Evolutionary conservation across 768 basidiomycete genomes (phyloP), one percentile per base, ranked within the genome.

Genomic region (Boletus vermiculosoides): DNA sequence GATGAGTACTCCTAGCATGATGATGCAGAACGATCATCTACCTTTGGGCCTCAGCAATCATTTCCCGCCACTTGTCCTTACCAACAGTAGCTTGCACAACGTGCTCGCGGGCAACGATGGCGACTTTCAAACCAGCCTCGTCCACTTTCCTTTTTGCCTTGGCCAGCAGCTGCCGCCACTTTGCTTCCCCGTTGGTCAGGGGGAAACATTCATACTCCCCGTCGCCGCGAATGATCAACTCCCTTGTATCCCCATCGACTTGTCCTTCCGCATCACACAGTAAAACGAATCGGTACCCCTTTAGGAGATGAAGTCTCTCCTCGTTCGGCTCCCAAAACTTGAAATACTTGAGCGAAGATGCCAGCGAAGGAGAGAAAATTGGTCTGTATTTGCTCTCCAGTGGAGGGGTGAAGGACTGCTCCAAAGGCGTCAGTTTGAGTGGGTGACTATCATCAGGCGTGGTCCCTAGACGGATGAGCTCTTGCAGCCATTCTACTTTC

Each of bases 281-380:
- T 52, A 85, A 83, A 8, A 90, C 64, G 63, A 90, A 89, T 9
- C 84, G 76, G 57, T 76, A 80, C 0, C 70, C 68, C 6, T 70
- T 67, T 33, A 91, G 76, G 63, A 92, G 74, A 46, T 77, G 75
- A 10, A 82, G 62, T 10, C 90, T 77, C 54, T 77, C 83, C 64
- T 87, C 85, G 52, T 85, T 85, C 0, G 85, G 84, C 55, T 85
- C 82, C 90, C 89, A 90, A 3, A 81, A 72, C 28, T 76, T 79
- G 65, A 80, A 74, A 0, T 71, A 73, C 66, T 85, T 84, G 39
- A 85, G 74, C 3, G 74, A 57, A 0, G 79, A 57, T 0, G 78
- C 67, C 2, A 90, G 73, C 3, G 77, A 69, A 0, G 82, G 72
- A 15, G 82, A 77, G 58, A 87, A 88, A 0, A 66, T 55, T 0